Evolutionary conservation across 2,329 filamentous ascomycete genomes (phyloP).

Genomic region (Paecilomyces variotii): DNA sequence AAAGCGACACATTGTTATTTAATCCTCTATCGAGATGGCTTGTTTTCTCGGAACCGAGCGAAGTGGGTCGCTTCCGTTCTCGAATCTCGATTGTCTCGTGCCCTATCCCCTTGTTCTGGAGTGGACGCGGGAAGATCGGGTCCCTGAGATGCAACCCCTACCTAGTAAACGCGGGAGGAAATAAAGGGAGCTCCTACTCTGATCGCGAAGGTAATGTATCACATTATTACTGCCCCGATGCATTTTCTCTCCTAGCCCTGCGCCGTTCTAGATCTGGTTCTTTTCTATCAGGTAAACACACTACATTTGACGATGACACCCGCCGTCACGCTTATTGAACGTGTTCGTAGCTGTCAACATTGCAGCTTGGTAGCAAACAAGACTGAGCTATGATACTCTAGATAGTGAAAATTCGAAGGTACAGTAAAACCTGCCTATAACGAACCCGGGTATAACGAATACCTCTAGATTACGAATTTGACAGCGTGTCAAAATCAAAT

Average conservation of each 20-base stretch:
- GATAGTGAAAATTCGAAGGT: too few relatives aligned
- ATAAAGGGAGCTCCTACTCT: too few relatives aligned
- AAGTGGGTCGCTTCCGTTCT: neutral
- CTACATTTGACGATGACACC: neutral
- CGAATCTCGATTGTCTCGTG: neutral
- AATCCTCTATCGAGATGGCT: neutral
- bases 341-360: neutral
- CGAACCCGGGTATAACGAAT: too few relatives aligned
- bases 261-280: too few relatives aligned
- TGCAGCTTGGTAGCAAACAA: neutral
- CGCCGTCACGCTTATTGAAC: neutral
- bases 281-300: neutral
- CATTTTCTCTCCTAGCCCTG: too few relatives aligned
- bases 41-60: neutral
- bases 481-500: too few relatives aligned
- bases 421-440: too few relatives aligned
- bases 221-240: neutral
- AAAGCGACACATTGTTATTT: neutral
- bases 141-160: neutral
- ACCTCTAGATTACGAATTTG: too few relatives aligned
- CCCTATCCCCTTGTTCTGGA: neutral
- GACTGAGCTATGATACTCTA: neutral
- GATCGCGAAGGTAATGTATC: neutral
- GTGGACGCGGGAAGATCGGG: too few relatives aligned
- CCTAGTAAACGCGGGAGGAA: neutral